Evolutionary conservation across 495 filamentous ascomycete species (phyloP).

Genomic region (Xylaria palmicola): DNA sequence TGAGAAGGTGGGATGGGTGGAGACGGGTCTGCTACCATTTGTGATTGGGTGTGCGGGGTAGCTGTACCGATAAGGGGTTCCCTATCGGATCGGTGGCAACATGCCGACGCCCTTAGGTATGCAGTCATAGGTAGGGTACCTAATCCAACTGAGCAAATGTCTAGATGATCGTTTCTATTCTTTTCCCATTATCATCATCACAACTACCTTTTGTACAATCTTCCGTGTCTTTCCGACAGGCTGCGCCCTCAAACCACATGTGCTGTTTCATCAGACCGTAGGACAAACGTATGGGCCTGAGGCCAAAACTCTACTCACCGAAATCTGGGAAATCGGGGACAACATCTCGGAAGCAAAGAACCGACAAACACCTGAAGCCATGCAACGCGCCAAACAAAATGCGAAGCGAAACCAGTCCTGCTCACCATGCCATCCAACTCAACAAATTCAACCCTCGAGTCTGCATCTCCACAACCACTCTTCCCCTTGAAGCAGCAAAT

Average conservation of each 20-base stretch:
- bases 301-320: neutral
- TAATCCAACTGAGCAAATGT: too few species aligned
- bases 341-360: slow-evolving; percentile 9
- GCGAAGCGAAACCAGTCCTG: too few species aligned
- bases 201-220: slow-evolving; percentile 13
- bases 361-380: too few species aligned
- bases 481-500: neutral
- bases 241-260: neutral
- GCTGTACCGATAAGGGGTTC: slow-evolving; percentile 8
- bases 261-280: neutral
- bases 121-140: too few species aligned
- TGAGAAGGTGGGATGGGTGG: neutral
- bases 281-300: neutral
- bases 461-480: neutral
- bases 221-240: neutral
- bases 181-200: neutral
- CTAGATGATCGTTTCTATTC: neutral
- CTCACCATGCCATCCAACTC: too few species aligned
- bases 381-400: too few species aligned
- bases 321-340: neutral
- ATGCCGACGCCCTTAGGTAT: too few species aligned
- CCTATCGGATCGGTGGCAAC: neutral
- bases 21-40: too few species aligned
- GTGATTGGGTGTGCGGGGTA: too few species aligned
- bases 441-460: neutral